A percentile compares a stretch with the other conserved stretches of the same genome.
phyloP scores from a whole-genome alignment of 2,329 filamentous ascomycete species.

The Plenodomus lindquistii region DNA sequence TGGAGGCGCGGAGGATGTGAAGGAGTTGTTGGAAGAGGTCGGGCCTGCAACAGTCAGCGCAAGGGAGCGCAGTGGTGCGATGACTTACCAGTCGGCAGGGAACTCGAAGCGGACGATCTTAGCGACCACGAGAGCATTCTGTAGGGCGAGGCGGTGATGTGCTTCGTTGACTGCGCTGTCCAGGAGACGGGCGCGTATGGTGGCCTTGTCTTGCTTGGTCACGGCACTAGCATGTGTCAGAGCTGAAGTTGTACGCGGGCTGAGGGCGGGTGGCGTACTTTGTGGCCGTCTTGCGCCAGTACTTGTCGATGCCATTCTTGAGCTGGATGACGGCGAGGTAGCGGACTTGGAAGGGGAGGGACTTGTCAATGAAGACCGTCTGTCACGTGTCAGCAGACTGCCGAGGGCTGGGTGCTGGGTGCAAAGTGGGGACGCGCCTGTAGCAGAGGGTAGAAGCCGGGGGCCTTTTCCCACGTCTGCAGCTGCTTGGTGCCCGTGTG shows the following conservation, averaged over 20 bases:
- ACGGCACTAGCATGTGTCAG: slow-evolving; percentile 55
- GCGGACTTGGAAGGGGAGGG: slow-evolving; percentile 75
- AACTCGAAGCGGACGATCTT: slow-evolving; percentile 91
- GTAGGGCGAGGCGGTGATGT: slow-evolving; percentile 74
- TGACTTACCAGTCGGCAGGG: slow-evolving; percentile 73
- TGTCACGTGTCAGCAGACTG: slow-evolving; percentile 44
- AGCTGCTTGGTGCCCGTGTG: slow-evolving; percentile 58
- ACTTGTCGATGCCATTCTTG: slow-evolving; percentile 94
- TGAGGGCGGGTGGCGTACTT: slow-evolving; percentile 54
- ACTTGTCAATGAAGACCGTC: slow-evolving; percentile 80
- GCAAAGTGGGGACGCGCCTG: slow-evolving; percentile 35
- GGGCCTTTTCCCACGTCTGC: slow-evolving; percentile 53
- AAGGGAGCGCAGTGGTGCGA: neutral
- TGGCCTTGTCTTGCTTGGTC: slow-evolving; percentile 70
- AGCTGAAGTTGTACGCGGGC: neutral
- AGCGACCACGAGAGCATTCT: slow-evolving; percentile 84
- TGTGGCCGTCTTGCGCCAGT: slow-evolving; percentile 82
- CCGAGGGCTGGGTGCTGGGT: too few relatives aligned
- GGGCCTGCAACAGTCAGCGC: slow-evolving; percentile 36
- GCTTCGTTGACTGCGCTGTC: slow-evolving; percentile 77
- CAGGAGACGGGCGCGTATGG: slow-evolving; percentile 75
- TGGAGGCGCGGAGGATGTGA: slow-evolving; percentile 63
- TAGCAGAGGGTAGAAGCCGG: slow-evolving; percentile 54
- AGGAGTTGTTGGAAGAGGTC: slow-evolving; percentile 47
- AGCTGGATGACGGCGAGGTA: slow-evolving; percentile 91